Evolutionary conservation across 78 protist genomes (phyloP).

Genomic region (Dictyostelium capitatum): DNA sequence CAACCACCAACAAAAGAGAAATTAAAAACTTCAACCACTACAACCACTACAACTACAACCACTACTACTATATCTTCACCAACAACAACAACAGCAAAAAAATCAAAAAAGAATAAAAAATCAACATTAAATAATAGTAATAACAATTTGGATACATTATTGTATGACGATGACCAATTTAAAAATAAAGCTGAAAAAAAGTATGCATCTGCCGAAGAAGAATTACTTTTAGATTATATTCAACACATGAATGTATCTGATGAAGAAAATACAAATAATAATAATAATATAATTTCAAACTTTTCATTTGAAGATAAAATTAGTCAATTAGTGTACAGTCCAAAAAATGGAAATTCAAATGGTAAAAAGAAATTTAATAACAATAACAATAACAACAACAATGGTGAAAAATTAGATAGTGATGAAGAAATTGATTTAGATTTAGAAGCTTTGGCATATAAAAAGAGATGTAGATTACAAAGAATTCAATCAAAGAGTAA

Average conservation of each 20-base stretch:
- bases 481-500: constrained; percentile 47
- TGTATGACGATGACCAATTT: background rate
- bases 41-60: no score
- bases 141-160: background rate
- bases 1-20: no score
- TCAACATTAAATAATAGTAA: background rate
- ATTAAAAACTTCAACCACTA: no score
- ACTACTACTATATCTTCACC: no score
- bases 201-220: background rate
- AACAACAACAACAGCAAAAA: no score
- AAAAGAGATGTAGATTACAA: constrained; percentile 61
- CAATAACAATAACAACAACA: background rate
- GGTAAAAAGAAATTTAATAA: background rate
- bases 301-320: constrained; percentile 13
- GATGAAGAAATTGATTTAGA: constrained; percentile 69
- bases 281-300: background rate
- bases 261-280: constrained; percentile 19
- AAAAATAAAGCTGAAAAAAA: background rate
- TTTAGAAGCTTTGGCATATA: constrained; percentile 48
- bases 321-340: background rate
- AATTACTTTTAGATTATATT: constrained; percentile 12
- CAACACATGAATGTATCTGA: constrained; percentile 29
- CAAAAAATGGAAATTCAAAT: constrained; percentile 14
- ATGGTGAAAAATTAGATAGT: constrained; percentile 4
- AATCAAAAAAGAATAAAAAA: background rate